Percentiles rank a stretch among this genome's conserved stretches.
These are phyloP conservation scores for Suhomyces bolitotheri DNA, from an alignment of 1,139 yeast species.

Conservation along the genomic window DNA sequence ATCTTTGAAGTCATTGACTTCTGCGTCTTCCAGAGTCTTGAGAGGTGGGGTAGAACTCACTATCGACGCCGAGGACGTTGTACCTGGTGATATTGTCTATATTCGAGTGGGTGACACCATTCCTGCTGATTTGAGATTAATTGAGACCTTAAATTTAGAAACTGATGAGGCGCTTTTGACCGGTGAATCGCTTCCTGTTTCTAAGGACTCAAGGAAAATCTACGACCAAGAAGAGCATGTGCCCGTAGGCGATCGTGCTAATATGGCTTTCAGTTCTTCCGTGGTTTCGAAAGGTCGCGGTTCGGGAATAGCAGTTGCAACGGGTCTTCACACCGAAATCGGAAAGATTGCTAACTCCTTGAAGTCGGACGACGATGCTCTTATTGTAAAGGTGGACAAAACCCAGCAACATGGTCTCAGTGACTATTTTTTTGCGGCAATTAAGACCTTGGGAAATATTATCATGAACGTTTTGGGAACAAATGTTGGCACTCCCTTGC, in stretches of 20 bases:
- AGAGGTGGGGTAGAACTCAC: conserved; percentile 63
- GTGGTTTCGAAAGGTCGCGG: conserved; percentile 79
- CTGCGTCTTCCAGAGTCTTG: conserved; percentile 71
- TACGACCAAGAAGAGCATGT: conserved; percentile 41
- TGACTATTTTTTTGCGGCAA: conserved; percentile 18
- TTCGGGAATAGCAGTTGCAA: conserved; percentile 62
- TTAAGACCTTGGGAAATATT: conserved; percentile 27
- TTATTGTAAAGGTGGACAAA: conserved; percentile 30
- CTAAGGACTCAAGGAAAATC: conserved; percentile 48
- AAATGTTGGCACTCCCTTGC: conserved; percentile 76
- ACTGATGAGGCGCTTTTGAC: conserved; percentile 80
- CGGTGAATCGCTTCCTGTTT: conserved; percentile 79
- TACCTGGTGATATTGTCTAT: conserved; percentile 73
- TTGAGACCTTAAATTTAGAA: conserved; percentile 66
- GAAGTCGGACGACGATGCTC: conserved; percentile 28
- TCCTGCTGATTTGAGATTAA: conserved; percentile 72
- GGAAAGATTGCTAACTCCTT: conserved; percentile 75
- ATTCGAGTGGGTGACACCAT: conserved; percentile 75
- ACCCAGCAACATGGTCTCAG: conserved; percentile 13
- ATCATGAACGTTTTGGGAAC: conserved; percentile 73
- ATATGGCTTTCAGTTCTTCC: conserved; percentile 72
- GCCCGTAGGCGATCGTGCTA: conserved; percentile 76
- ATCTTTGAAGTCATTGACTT: conserved; percentile 63
- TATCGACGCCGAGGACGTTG: conserved; percentile 67
- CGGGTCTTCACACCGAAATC: conserved; percentile 74